Base-by-base conservation (phyloP, 306 rosid species). In the Quercus aquifolioides region DNA sequence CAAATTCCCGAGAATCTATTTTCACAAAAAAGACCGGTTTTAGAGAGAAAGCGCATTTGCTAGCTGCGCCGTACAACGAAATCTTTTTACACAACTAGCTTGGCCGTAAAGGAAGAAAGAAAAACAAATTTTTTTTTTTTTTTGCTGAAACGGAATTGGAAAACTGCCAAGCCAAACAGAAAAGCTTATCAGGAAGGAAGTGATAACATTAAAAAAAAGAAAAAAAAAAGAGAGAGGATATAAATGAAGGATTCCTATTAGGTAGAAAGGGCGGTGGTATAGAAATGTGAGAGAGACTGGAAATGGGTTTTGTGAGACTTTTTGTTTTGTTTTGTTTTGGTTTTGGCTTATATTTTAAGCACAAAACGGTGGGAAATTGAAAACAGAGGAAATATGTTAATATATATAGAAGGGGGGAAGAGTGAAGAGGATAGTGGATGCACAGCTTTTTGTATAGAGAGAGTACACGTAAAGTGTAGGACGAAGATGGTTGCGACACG, bases 301-400 rank as follows among this genome's bases (percentile, higher is more conserved):
- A 14, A 31, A 58, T 65, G 77, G 46, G 11, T 38, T 7, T 7
- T 38, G 46, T 7, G 11, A 38, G 46, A 38, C 11, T 2, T 35
- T 5, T 6, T 35, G 38, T 35, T 38, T 38, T 38, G 43, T 38
- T 38, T 1, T 6, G 43, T 7, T 38, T 38, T 38, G 11, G 46
- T 38, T 38, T 38, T 38, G 46, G 10, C 11, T 38, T 8, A 38
- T 86, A 64, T 82, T 84, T 81, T 85, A 78, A 73, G 89, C 82
- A 1, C 63, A 23, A 85, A 81, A 46, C 41, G 52, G 85, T 21
- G 75, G 84, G 88, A 75, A 81, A 77, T 25, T 28, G 15, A 67
- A 62, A 62, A 6, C 9, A 3, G 3, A 46, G 13, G 8, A 35
- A 38, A 38, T 1, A 38, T 7, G 11, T 38, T 7, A 7, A 2